Conservation (phyloP, 75 land plant species). For the Selaginella moellendorffii region DNA sequence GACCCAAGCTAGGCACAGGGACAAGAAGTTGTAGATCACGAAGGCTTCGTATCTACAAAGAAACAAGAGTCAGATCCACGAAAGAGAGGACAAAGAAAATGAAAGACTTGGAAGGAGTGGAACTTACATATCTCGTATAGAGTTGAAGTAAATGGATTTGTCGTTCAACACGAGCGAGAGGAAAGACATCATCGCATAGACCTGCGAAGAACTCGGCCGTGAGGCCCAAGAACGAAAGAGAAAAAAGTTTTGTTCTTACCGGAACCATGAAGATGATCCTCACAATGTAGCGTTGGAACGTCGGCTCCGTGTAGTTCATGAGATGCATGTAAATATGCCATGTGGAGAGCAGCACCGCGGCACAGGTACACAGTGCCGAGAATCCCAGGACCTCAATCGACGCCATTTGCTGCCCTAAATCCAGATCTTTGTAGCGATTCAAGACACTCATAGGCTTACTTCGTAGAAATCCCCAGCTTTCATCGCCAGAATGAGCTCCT, state of each 20-base stretch:
- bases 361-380: constrained; percentile 56
- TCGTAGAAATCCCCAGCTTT: too few species aligned
- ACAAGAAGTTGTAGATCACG: constrained; percentile 95
- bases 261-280: constrained; percentile 94
- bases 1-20: constrained; percentile 92
- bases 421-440: not conserved
- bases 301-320: constrained; percentile 78
- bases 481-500: too few species aligned
- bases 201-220: constrained; percentile 28
- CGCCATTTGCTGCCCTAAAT: constrained; percentile 7
- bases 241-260: constrained; percentile 23
- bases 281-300: constrained; percentile 74
- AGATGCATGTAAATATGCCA: constrained; percentile 77
- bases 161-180: constrained; percentile 48
- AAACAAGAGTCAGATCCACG: not conserved
- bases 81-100: too few species aligned
- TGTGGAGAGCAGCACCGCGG: constrained; percentile 47
- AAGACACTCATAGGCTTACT: not conserved
- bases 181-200: constrained; percentile 85
- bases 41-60: constrained; percentile 87
- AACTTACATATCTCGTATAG: constrained; percentile 95
- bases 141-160: constrained; percentile 71
- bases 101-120: too few species aligned
- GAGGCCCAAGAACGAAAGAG: not conserved
- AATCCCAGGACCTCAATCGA: constrained; percentile 14